Conservation (phyloP, 2,329 filamentous ascomycete genomes). For the Chaetomiaceae sp. region DNA sequence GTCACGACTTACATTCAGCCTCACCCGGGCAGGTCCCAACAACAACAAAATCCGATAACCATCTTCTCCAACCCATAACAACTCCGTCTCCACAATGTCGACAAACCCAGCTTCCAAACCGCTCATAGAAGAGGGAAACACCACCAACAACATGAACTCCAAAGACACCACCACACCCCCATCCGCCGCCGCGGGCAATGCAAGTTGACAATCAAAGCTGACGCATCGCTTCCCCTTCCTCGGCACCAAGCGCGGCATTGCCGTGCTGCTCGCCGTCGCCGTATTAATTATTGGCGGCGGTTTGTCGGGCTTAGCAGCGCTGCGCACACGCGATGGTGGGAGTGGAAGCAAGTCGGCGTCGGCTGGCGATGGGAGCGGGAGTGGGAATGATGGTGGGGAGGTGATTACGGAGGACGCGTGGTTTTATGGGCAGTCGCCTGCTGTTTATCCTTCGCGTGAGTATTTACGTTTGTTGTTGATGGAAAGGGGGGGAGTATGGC, state of each 20-base stretch:
- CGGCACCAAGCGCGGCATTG: slow-evolving; percentile 30
- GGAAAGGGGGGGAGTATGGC: slow-evolving; percentile 1
- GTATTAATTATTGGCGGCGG: slow-evolving; percentile 35
- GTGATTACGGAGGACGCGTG: slow-evolving; percentile 39
- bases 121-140: neutral
- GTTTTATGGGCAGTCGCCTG: slow-evolving; percentile 48
- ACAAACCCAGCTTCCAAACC: slow-evolving; percentile 4
- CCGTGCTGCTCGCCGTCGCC: slow-evolving; percentile 25
- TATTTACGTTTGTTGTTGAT: slow-evolving; percentile 9
- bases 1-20: no score
- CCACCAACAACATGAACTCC: neutral
- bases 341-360: neutral
- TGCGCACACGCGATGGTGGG: slow-evolving; percentile 22
- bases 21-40: no score
- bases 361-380: neutral
- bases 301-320: slow-evolving; percentile 33
- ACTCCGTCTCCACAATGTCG: neutral
- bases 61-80: neutral
- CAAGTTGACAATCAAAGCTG: slow-evolving; percentile 29
- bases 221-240: slow-evolving; percentile 30
- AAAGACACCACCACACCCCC: slow-evolving; percentile 10
- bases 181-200: neutral
- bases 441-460: slow-evolving; percentile 50
- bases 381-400: neutral
- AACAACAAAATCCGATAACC: neutral